These are phyloP conservation scores for Miamiensis avidus DNA, from an alignment of 169 alveolate genomes.

Conservation along the genomic window DNA sequence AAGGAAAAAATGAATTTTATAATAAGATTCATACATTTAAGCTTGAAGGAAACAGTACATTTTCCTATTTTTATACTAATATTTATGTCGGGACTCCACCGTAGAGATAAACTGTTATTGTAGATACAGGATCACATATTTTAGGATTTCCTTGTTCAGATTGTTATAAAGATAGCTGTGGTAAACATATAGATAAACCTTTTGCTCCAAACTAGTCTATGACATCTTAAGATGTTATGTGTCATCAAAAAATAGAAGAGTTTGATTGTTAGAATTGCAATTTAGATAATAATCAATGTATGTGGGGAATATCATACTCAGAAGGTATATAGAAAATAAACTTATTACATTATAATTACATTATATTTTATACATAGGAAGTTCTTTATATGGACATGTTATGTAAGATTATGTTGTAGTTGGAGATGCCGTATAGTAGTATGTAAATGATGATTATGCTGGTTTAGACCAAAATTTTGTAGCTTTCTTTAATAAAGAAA, in stretches of 20 bases:
- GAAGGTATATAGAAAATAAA: constrained; percentile 7
- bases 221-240: not conserved
- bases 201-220: constrained; percentile 1
- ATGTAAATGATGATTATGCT: not conserved
- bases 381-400: not conserved
- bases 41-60: constrained; percentile 18
- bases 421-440: constrained; percentile 22
- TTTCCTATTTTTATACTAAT: constrained; percentile 4
- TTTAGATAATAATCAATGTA: not conserved
- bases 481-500: constrained; percentile 3
- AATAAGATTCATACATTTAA: constrained; percentile 11
- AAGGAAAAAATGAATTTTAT: not conserved
- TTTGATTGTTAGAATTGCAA: not conserved
- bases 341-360: not conserved
- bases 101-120: constrained; percentile 17
- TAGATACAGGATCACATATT: constrained; percentile 18
- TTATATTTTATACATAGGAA: not conserved
- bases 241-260: not conserved
- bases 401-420: constrained; percentile 2
- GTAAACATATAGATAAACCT: constrained; percentile 1
- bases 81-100: constrained; percentile 29
- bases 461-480: not conserved
- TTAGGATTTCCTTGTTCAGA: constrained; percentile 20
- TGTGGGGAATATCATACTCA: constrained; percentile 12
- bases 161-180: constrained; percentile 6